Percentiles rank a stretch among this genome's conserved stretches.
These are phyloP conservation scores for Talaromyces funiculosus DNA, from an alignment of 2,329 filamentous ascomycete genomes.

Conservation along the genomic window DNA sequence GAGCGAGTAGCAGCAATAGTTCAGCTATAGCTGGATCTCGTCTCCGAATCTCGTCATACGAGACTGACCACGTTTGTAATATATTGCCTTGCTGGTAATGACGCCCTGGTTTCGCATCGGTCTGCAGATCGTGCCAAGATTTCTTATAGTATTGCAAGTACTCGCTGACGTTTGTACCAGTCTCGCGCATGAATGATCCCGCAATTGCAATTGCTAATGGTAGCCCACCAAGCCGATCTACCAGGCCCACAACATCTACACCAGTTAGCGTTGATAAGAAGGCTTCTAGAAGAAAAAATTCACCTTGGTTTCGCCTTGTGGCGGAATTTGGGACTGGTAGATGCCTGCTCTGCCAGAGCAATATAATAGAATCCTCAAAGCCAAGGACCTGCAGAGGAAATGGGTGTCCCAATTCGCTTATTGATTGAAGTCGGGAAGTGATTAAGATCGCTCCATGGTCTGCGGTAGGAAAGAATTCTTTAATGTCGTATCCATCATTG, in stretches of 20 bases:
- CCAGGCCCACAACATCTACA: conserved; percentile 25
- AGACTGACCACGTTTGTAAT: conserved; percentile 33
- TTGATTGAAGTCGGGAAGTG: conserved; percentile 32
- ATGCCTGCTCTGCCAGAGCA: not conserved
- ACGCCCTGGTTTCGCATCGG: conserved; percentile 14
- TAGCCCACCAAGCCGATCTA: conserved; percentile 38
- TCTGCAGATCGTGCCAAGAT: conserved; percentile 30
- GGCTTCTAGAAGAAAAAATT: not conserved
- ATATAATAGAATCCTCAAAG: not conserved
- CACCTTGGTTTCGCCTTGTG: not conserved
- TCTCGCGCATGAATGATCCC: conserved; percentile 40
- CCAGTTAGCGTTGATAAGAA: conserved; percentile 5
- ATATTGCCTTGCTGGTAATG: conserved; percentile 25
- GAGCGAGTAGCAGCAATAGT: conserved; percentile 40
- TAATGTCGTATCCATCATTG: not conserved
- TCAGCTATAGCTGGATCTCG: conserved; percentile 25
- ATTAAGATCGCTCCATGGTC: conserved; percentile 41
- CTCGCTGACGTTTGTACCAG: conserved; percentile 30
- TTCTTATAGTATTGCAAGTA: conserved; percentile 39
- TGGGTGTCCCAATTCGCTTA: conserved; percentile 27
- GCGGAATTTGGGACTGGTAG: not conserved
- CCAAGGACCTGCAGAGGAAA: conserved; percentile 33
- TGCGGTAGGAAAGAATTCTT: conserved; percentile 4
- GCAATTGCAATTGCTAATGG: conserved; percentile 45
- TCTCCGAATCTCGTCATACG: conserved; percentile 32